Evolutionary conservation across 1,284 basidiomycete species (phyloP).

Genomic region (Ceraceosorus guamensis): DNA sequence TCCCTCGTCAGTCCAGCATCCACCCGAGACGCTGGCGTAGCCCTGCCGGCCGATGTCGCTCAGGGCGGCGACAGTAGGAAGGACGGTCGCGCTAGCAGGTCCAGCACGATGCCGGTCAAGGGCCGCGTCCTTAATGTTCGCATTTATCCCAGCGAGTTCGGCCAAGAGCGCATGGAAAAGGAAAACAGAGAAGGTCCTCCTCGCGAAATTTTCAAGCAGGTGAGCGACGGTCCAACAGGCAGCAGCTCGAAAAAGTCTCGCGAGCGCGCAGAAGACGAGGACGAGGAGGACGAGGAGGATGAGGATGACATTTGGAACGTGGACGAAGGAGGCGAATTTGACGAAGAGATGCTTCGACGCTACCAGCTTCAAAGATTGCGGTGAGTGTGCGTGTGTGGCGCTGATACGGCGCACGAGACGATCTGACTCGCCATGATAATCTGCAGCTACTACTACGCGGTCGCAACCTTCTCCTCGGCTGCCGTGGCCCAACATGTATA

Average conservation of each 20-base stretch:
- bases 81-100: not conserved
- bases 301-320: constrained; percentile 49
- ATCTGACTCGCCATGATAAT: not conserved
- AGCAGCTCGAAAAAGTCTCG: constrained; percentile 33
- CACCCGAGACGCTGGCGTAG: constrained; percentile 16
- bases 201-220: constrained; percentile 62
- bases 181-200: constrained; percentile 91
- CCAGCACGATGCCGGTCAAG: constrained; percentile 14
- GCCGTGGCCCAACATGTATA: constrained; percentile 74
- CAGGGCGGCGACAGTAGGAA: not conserved
- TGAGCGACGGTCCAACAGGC: constrained; percentile 39
- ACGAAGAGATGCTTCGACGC: constrained; percentile 78
- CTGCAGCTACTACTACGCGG: constrained; percentile 86
- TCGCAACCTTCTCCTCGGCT: constrained; percentile 78
- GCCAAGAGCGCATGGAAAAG: constrained; percentile 73
- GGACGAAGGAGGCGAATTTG: constrained; percentile 50
- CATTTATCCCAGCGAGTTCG: constrained; percentile 89
- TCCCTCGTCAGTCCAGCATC: constrained; percentile 62
- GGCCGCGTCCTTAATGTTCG: constrained; percentile 48
- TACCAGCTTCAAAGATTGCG: constrained; percentile 91
- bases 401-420: not conserved
- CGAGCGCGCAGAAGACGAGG: constrained; percentile 51
- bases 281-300: constrained; percentile 58
- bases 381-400: constrained; percentile 52
- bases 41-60: constrained; percentile 7